phyloP scores from a whole-genome alignment of 441 rosid species.

The Adansonia grandidieri region DNA sequence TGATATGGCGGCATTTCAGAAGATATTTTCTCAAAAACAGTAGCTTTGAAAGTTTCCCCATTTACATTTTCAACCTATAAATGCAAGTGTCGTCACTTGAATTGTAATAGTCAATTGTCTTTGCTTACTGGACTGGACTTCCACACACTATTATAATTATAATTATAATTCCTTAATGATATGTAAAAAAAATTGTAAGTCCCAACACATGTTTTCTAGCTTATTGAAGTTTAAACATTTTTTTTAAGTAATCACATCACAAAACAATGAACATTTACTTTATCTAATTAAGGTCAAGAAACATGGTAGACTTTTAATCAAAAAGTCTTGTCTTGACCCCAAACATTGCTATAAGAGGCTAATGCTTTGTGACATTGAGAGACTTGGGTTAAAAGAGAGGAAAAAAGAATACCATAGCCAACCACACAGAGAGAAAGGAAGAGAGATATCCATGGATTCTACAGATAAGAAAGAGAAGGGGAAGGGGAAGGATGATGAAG shows the following conservation, averaged over 20 bases:
- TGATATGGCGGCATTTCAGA: neutral
- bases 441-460: slow-evolving; percentile 27
- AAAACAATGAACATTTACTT: neutral
- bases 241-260: neutral
- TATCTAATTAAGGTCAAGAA: neutral
- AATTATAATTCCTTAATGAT: neutral
- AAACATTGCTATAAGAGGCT: neutral
- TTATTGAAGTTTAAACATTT: too few relatives aligned
- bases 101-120: neutral
- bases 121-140: neutral
- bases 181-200: neutral
- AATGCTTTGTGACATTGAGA: neutral
- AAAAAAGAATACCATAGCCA: neutral
- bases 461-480: neutral
- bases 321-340: slow-evolving; percentile 9
- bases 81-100: neutral
- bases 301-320: neutral
- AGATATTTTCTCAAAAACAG: neutral
- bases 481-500: slow-evolving; percentile 35
- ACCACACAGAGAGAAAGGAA: slow-evolving; percentile 7
- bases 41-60: neutral
- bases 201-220: too few relatives aligned
- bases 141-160: neutral
- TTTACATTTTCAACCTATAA: neutral
- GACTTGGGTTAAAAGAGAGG: neutral